Evolutionary conservation across 495 filamentous ascomycete genomes (phyloP), one percentile per base, ranked within the genome.

Genomic region (Staphylotrichum longicolle): DNA sequence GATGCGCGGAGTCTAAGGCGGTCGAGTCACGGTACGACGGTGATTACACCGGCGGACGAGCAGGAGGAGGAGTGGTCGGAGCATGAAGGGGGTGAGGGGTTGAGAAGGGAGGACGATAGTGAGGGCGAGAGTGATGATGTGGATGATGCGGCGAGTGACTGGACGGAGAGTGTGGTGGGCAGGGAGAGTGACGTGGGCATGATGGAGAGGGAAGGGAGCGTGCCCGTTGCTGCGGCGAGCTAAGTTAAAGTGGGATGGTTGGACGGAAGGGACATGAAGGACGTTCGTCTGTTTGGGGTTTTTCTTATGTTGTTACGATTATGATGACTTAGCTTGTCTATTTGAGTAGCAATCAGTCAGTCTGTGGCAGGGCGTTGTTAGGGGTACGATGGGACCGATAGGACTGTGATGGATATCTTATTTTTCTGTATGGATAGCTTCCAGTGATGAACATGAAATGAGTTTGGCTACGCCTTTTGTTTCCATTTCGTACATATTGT

Each of bases 31-130:
- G 56, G 62, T 51, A 78, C 75, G 52, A 81, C 77, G 42, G 77
- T 82, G 45, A 75, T 80, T 65, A 88, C 88, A 9, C 85, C 87
- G 63, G 86, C 87, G 32, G 68, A 68, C 33, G 66, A 80, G 4
- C 75, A 81, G 7, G 87, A 85, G 33, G 62, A 56, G 1, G 72
- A 68, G 2, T 68, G 64, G 27, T 64, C 61, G 10, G 64, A 67
- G 46, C 51, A 59, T 0, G 65, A 64, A 46, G 60, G 6, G n/a
- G 56, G 33, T 12, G 54, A 33, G 20, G 48, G 20, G 30, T 10
- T 6, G 37, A 39, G 37, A 39, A 10, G 37, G 10, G 37, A 10
- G 33, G 62, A 63, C 0, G 63, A 63, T 35, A 51, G 62, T 53
- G 41, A 54, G 20, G 1, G 20, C 1, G 20, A 27, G 1, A 27